These are phyloP conservation scores for Knoxdaviesia proteae DNA, from an alignment of 2,329 filamentous ascomycete genomes.

Conservation along the genomic window DNA sequence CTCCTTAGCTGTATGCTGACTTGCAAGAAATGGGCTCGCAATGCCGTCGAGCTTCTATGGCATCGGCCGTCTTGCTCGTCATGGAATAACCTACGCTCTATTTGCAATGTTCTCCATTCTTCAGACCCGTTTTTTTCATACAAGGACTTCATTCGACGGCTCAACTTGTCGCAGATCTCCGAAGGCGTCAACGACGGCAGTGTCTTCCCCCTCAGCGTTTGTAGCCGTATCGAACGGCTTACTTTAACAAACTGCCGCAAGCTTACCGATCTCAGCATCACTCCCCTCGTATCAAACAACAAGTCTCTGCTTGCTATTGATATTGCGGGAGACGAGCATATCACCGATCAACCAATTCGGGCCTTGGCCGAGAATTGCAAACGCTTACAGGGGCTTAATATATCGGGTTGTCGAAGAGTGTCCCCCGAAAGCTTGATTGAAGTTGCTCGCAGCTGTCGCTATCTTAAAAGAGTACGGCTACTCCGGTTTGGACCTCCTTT, in stretches of 20 bases:
- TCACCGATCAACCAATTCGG: constrained; percentile 64
- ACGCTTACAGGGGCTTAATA: constrained; percentile 77
- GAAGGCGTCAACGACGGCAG: constrained; percentile 71
- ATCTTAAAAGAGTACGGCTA: constrained; percentile 58
- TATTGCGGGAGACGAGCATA: constrained; percentile 64
- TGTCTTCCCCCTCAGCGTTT: constrained; percentile 58
- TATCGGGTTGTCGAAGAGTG: constrained; percentile 67
- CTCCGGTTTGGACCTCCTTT: neutral
- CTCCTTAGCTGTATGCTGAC: constrained; percentile 79
- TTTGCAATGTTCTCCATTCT: constrained; percentile 57
- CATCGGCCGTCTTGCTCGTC: constrained; percentile 79
- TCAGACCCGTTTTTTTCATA: constrained; percentile 72
- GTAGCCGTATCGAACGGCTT: constrained; percentile 78
- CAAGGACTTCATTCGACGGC: constrained; percentile 69
- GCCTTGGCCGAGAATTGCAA: constrained; percentile 64
- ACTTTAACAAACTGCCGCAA: constrained; percentile 79
- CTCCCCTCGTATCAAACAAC: constrained; percentile 60
- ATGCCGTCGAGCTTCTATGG: constrained; percentile 86
- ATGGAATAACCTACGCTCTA: constrained; percentile 61
- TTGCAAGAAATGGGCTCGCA: constrained; percentile 82
- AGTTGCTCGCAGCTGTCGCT: constrained; percentile 64
- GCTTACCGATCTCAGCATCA: constrained; percentile 67
- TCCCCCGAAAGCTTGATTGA: constrained; percentile 69
- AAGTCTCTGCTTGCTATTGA: constrained; percentile 71
- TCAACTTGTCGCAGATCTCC: constrained; percentile 70